These are phyloP conservation scores for Umbelopsis isabellina DNA, from an alignment of 192 early-diverging fungal genomes.

Conservation along the genomic window DNA sequence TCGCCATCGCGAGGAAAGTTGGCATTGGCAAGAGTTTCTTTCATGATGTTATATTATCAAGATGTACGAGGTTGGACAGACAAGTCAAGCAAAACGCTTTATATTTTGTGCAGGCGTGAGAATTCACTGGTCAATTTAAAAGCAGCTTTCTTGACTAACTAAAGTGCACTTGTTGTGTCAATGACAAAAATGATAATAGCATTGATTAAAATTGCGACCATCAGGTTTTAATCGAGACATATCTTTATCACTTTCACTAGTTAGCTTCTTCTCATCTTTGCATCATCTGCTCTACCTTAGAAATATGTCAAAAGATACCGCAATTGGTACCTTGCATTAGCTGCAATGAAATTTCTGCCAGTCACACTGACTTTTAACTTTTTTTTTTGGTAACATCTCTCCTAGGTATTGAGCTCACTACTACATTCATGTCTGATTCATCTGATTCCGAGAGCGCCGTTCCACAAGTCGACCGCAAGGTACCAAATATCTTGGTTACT, in stretches of 20 bases:
- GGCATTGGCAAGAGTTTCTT: slow-evolving; percentile 56
- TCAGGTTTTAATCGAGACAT: no score
- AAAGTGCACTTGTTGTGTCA: neutral
- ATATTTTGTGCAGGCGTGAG: neutral
- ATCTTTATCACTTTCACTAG: no score
- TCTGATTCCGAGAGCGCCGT: slow-evolving; percentile 2
- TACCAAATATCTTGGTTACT: slow-evolving; percentile 83
- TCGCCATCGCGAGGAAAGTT: slow-evolving; percentile 81
- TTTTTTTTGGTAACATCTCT: neutral
- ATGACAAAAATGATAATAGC: no score
- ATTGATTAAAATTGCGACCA: no score
- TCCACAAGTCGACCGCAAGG: slow-evolving; percentile 26
- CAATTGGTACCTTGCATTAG: no score
- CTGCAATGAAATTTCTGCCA: neutral
- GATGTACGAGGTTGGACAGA: neutral
- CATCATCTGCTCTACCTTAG: no score
- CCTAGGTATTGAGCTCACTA: neutral
- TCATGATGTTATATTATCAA: slow-evolving; percentile 27
- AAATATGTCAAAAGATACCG: no score
- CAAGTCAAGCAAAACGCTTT: neutral
- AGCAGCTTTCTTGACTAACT: neutral
- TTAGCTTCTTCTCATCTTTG: no score
- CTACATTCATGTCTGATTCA: neutral
- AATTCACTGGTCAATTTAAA: neutral
- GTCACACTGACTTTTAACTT: neutral